Base-by-base conservation (phyloP, 495 filamentous ascomycete species). In the Penicillium odoratum region DNA sequence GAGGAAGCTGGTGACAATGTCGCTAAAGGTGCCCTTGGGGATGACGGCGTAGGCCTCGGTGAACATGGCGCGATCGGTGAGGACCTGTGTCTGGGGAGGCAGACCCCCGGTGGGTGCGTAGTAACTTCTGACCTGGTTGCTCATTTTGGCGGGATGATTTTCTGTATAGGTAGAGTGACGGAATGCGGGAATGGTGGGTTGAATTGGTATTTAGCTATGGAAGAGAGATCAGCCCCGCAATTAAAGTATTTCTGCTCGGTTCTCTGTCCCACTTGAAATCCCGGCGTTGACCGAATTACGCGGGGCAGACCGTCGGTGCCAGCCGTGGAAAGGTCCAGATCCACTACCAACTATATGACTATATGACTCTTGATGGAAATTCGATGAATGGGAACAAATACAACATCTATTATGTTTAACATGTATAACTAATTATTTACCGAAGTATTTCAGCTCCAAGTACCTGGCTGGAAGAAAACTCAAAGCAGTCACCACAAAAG, bases 41-140 rank as follows among this genome's bases (percentile, higher is more conserved):
- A 68, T 68, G 29, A 68, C 62, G 2, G 65, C 46, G 29, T 68
- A 68, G 30, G 65, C 59, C 49, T 68, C 65, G 45, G 65, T 68
- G 51, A 68, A 68, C 65, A 68, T 68, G 48, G 65, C 65, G 40
- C 65, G 65, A 56, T 68, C 65, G 54, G 65, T 68, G 34, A 68
- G 57, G 25, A 68, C 48, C 55, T 68, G 62, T 7, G 59, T 58
- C 36, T 68, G 65, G 0, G 65, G 62, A 6, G 65, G 65, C 56
- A 68, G 33, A n/a, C 65, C 65, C 18, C 65, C 65, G 9, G 51
- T 65, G 34, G 65, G 65, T 48, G 65, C 62, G 50, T 65, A 68
- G 29, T 68, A 68, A 43, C 49, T 57, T 67, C 54, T 62, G 57
- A 48, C 58, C 64, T 21, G 21, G 64, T 63, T 66, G 38, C 53